Evolutionary conservation across 2,329 filamentous ascomycete genomes (phyloP), one percentile per base, ranked within the genome.

Genomic region (Celoporthe dispersa): DNA sequence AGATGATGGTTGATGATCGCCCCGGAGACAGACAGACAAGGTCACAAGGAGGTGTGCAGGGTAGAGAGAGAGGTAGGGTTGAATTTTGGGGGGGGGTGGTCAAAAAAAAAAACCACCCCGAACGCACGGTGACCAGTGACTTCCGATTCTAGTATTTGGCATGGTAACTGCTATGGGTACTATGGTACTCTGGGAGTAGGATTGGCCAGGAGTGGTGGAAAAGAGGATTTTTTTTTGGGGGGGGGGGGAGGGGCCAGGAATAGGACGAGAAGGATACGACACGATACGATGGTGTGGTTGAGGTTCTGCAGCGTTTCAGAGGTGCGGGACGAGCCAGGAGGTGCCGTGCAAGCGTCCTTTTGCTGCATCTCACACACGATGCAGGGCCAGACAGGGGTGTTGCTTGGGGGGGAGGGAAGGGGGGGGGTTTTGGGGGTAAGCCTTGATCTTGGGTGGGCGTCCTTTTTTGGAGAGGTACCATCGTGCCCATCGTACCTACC

Each of bases 291-390:
- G 72, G 74, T 75, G 74, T 74, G 73, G 70, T 72, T 68, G 73
- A 73, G 66, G 71, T 68, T 68, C 68, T 72, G 75, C 77, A 76
- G 75, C 75, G 82, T 84, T 83, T 83, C 82, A 84, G 79, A 73
- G 74, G 75, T 76, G 78, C 77, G 75, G 77, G 75, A 77, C 74
- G 68, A 70, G 69, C 72, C 74, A 72, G 76, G 75, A 71, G 44
- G 70, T 70, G 69, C 71, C 64, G 70, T 70, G 64, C 65, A 63
- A 69, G 59, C 57, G 66, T 64, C 67, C 48, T 48, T 59, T 69
- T 57, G 44, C 67, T 51, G 61, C 19, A 19, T n/a, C 31, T 33
- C 31, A n/a, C 57, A 37, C 31, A 60, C 57, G 14, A 33, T 22
- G 28, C 55, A 59, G 28, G 55, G 31, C 55, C 55, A 6, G 28